Percentiles rank a stretch among this genome's conserved stretches.
phyloP scores from a whole-genome alignment of 2,329 filamentous ascomycete species.

The Aspergillus fumigatus region DNA sequence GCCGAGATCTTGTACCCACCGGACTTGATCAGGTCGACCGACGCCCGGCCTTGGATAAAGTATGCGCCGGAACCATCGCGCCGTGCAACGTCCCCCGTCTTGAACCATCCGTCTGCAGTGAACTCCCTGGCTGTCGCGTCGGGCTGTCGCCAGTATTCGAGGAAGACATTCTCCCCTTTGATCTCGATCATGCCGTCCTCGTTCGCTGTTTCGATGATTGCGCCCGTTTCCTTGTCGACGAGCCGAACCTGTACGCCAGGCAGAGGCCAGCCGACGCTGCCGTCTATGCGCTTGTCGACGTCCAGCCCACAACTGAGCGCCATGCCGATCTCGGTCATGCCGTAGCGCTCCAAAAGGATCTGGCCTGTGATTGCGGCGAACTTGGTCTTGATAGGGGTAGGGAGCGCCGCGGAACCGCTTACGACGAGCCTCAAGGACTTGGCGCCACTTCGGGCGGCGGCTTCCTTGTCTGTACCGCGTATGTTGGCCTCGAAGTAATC shows the following conservation, averaged over 20 bases:
- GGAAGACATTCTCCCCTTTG: conserved; percentile 40
- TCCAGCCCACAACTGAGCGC: conserved; percentile 43
- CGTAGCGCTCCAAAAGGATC: conserved; percentile 46
- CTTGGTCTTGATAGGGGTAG: conserved; percentile 38
- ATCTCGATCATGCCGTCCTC: conserved; percentile 43
- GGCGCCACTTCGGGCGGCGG: conserved; percentile 29
- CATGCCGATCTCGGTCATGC: conserved; percentile 50
- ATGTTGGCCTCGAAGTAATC: conserved; percentile 42
- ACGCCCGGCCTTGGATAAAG: conserved; percentile 51
- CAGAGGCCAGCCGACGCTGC: conserved; percentile 47
- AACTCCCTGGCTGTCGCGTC: conserved; percentile 45
- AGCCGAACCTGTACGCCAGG: conserved; percentile 46
- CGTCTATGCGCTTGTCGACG: conserved; percentile 39
- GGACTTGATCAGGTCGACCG: conserved; percentile 52
- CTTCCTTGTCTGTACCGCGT: conserved; percentile 31
- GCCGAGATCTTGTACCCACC: conserved; percentile 55
- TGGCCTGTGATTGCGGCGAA: conserved; percentile 40
- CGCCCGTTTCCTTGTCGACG: conserved; percentile 37
- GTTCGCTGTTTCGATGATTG: conserved; percentile 25
- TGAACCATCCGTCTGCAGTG: conserved; percentile 46
- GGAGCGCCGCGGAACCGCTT: conserved; percentile 42
- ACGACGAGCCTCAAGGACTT: conserved; percentile 35
- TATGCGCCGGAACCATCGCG: conserved; percentile 40
- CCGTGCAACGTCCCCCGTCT: conserved; percentile 44
- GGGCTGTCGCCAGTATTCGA: conserved; percentile 41